A percentile compares a stretch with the other conserved stretches of the same genome.
These are phyloP conservation scores for Panicum virgatum DNA, from an alignment of 202 grass and related monocot species.

Conservation along the genomic window DNA sequence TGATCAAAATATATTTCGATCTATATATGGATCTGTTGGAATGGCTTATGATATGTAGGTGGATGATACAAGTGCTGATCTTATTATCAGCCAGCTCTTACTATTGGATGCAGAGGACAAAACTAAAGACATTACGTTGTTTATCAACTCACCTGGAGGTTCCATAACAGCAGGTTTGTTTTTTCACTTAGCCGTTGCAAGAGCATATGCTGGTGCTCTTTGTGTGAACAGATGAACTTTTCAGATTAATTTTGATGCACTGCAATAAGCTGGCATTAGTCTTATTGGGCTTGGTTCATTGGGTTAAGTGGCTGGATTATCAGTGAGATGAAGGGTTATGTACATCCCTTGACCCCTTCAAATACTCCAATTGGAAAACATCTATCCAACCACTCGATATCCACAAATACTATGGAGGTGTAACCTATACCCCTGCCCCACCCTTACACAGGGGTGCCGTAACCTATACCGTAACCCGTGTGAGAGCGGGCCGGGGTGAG, in stretches of 20 bases:
- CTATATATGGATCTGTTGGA: slow-evolving; percentile 21
- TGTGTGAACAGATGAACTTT: not conserved
- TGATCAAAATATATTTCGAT: slow-evolving; percentile 7
- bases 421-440: no score
- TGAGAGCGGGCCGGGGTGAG: no score
- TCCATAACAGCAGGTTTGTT: slow-evolving; percentile 77
- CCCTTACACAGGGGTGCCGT: no score
- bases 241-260: slow-evolving; percentile 24
- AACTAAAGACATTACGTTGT: slow-evolving; percentile 89
- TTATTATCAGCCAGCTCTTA: slow-evolving; percentile 84
- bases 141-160: slow-evolving; percentile 96
- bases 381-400: not conserved
- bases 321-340: not conserved
- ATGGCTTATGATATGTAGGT: slow-evolving; percentile 56
- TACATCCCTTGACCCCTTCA: not conserved
- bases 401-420: not conserved
- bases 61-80: slow-evolving; percentile 80
- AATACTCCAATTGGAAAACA: not conserved
- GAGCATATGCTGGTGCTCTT: slow-evolving; percentile 16
- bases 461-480: no score
- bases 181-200: slow-evolving; percentile 23
- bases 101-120: slow-evolving; percentile 85
- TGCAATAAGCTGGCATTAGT: not conserved
- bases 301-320: not conserved
- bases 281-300: not conserved